These are phyloP conservation scores for Handroanthus guayacan DNA, from an alignment of 257 asterid species.

Conservation along the genomic window DNA sequence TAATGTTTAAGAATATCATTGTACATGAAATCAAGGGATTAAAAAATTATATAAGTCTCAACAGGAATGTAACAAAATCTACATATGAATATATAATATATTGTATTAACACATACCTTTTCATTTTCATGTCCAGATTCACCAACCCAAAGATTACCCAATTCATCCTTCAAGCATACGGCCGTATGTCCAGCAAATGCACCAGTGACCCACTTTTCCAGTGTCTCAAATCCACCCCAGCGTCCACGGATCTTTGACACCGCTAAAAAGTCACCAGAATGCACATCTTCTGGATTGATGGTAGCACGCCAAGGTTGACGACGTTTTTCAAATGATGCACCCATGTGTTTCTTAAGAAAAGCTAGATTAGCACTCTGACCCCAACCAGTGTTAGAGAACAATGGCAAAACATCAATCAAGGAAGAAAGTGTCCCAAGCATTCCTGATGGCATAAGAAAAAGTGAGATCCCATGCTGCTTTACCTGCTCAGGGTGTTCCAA, in stretches of 20 bases:
- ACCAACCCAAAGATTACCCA: conserved; percentile 94
- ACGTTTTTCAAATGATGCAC: conserved; percentile 87
- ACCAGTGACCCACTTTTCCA: conserved; percentile 99
- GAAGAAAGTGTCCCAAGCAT: conserved; percentile 98
- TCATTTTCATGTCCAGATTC: conserved; percentile 99
- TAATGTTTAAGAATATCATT: neutral
- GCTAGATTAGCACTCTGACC: conserved; percentile 95
- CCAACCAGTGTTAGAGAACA: conserved; percentile 95
- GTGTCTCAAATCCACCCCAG: conserved; percentile 99
- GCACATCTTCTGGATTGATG: conserved; percentile 84
- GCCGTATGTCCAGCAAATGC: conserved; percentile 99
- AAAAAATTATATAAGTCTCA: neutral
- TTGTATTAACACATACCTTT: conserved; percentile 68
- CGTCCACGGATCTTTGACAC: conserved; percentile 98
- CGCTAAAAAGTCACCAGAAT: conserved; percentile 94
- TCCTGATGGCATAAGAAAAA: conserved; percentile 99
- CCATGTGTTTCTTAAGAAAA: conserved; percentile 92
- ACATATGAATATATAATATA: conserved; percentile 8
- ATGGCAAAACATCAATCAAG: conserved; percentile 91
- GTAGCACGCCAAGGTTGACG: conserved; percentile 69
- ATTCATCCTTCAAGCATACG: conserved; percentile 92
- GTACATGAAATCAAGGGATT: neutral
- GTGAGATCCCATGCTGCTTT: conserved; percentile 92
- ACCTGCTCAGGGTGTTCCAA: conserved; percentile 63
- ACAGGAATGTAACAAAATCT: neutral